Evolutionary conservation across 1,284 basidiomycete genomes (phyloP).

Genomic region (Laetiporus sulphureus): DNA sequence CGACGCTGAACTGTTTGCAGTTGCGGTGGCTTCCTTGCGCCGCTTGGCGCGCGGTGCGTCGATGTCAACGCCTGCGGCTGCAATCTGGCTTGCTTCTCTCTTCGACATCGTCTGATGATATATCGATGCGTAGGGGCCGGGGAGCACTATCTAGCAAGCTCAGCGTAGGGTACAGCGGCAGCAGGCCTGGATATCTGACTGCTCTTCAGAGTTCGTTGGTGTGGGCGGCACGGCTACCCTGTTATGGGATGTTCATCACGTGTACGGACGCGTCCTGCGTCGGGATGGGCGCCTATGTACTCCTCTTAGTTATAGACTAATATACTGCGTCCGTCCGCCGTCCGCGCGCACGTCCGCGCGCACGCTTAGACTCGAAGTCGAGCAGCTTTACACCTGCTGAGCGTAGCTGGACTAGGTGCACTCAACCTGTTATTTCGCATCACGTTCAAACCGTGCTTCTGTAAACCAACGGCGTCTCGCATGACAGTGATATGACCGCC

Average conservation of each 20-base stretch:
- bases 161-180: slow-evolving; percentile 8
- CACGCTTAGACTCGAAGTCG: too few species aligned
- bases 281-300: background rate
- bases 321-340: too few species aligned
- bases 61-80: slow-evolving; percentile 42
- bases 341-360: too few species aligned
- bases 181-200: slow-evolving; percentile 12
- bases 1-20: slow-evolving; percentile 18
- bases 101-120: slow-evolving; percentile 46
- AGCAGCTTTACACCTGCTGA: too few species aligned
- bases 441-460: too few species aligned
- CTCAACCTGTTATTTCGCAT: too few species aligned
- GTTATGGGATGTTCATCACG: slow-evolving; percentile 14
- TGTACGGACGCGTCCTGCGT: slow-evolving; percentile 18
- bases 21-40: slow-evolving; percentile 46
- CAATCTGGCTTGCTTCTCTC: slow-evolving; percentile 48
- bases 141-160: slow-evolving; percentile 5
- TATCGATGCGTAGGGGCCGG: background rate
- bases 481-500: too few species aligned
- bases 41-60: slow-evolving; percentile 64
- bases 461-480: too few species aligned
- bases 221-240: slow-evolving; percentile 7
- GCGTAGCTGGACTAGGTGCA: too few species aligned
- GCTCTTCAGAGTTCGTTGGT: slow-evolving; percentile 8
- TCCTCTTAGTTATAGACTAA: background rate